Evolutionary conservation across 2,329 filamentous ascomycete genomes (phyloP).

Genomic region (Phaeosphaeriaceae sp.): DNA sequence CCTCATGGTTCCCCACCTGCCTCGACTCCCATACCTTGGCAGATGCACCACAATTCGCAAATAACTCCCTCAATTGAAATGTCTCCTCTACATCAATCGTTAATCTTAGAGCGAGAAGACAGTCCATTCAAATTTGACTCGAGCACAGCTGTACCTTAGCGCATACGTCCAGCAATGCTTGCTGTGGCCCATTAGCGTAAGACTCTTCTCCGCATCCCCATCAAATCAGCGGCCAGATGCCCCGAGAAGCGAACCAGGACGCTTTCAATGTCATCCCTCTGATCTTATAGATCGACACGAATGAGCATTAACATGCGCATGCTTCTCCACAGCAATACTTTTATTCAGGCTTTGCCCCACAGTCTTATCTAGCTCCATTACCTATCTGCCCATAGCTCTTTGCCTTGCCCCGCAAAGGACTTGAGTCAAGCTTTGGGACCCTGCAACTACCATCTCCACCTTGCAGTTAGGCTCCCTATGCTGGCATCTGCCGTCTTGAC

Average conservation of each 20-base stretch:
- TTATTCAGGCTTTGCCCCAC: conserved; percentile 10
- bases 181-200: background rate
- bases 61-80: too few relatives aligned
- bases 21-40: too few relatives aligned
- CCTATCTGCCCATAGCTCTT: conserved; percentile 10
- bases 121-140: too few relatives aligned
- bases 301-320: conserved; percentile 28
- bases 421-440: too few relatives aligned
- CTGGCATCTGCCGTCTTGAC: conserved; percentile 10
- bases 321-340: conserved; percentile 13
- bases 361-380: conserved; percentile 12
- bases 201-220: background rate
- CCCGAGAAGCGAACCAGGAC: too few relatives aligned
- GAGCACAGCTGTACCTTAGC: too few relatives aligned
- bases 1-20: too few relatives aligned
- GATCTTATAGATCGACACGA: conserved; percentile 11
- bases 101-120: too few relatives aligned
- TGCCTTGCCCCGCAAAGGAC: conserved; percentile 16
- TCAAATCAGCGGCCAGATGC: background rate
- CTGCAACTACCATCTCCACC: too few relatives aligned
- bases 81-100: too few relatives aligned
- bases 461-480: conserved; percentile 10
- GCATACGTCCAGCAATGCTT: too few relatives aligned
- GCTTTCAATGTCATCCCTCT: background rate
- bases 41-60: too few relatives aligned